Percentiles rank a stretch among this genome's conserved stretches.
These are phyloP conservation scores for Beauveria bassiana DNA, from an alignment of 2,329 filamentous ascomycete genomes.

Conservation along the genomic window DNA sequence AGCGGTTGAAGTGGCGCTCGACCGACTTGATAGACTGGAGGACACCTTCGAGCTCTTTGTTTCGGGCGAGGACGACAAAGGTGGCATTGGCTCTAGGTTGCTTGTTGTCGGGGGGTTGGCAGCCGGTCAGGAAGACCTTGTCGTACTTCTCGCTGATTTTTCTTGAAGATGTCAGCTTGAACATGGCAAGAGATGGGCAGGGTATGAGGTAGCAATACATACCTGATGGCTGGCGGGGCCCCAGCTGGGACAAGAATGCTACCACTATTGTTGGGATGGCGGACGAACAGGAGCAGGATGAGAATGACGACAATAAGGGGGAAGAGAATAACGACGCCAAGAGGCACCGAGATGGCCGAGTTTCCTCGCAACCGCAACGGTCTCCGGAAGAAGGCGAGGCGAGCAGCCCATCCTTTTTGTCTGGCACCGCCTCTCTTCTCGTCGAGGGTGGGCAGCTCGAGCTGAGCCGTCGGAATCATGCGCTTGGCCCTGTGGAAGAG, in stretches of 20 bases:
- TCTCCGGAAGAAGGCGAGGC: conserved; percentile 73
- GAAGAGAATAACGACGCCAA: conserved; percentile 88
- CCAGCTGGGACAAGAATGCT: conserved; percentile 82
- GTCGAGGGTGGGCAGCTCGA: conserved; percentile 41
- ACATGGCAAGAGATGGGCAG: neutral
- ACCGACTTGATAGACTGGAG: conserved; percentile 96
- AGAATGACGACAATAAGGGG: conserved; percentile 85
- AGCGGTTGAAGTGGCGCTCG: conserved; percentile 96
- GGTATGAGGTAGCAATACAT: conserved; percentile 23
- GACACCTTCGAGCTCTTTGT: conserved; percentile 93
- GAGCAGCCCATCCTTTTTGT: conserved; percentile 35
- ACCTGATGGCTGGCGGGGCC: conserved; percentile 84
- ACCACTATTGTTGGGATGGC: conserved; percentile 75
- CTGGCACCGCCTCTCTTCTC: conserved; percentile 37
- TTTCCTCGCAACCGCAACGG: conserved; percentile 86
- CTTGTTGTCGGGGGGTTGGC: conserved; percentile 70
- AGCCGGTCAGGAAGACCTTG: conserved; percentile 91
- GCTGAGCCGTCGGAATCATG: conserved; percentile 36
- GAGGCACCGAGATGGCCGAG: conserved; percentile 83
- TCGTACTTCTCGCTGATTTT: conserved; percentile 97
- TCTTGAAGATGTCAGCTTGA: conserved; percentile 37
- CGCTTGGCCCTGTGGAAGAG: conserved; percentile 48
- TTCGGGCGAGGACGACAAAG: conserved; percentile 90
- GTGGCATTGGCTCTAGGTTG: conserved; percentile 84
- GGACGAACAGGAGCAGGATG: conserved; percentile 82